These are phyloP conservation scores for Rubia balearica DNA, from an alignment of 305 asterid genomes.

Conservation along the genomic window DNA sequence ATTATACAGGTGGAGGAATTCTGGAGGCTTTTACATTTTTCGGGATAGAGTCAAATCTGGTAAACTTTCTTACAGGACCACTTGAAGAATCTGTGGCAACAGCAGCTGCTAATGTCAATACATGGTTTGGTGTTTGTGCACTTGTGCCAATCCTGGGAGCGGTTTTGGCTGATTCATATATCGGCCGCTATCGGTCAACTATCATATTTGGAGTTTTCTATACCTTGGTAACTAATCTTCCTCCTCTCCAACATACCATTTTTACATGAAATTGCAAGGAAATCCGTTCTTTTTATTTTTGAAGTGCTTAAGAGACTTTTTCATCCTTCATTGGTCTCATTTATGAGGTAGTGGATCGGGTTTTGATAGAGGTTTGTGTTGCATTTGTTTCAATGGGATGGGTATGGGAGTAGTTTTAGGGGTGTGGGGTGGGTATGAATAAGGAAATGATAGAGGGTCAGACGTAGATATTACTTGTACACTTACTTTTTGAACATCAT, in stretches of 20 bases:
- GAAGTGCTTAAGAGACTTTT: background rate
- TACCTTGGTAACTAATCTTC: background rate
- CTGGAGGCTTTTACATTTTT: conserved; percentile 11
- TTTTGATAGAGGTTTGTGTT: too few relatives aligned
- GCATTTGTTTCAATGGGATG: too few relatives aligned
- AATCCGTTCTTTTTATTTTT: too few relatives aligned
- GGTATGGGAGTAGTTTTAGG: too few relatives aligned
- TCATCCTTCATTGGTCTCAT: too few relatives aligned
- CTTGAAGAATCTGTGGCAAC: conserved; percentile 11
- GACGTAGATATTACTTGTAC: too few relatives aligned
- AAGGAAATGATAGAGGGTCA: too few relatives aligned
- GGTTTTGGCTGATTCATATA: background rate
- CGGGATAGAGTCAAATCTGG: conserved; percentile 10
- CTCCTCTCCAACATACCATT: background rate
- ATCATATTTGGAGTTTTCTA: background rate
- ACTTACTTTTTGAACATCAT: too few relatives aligned
- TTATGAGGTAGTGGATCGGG: too few relatives aligned
- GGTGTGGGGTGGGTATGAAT: too few relatives aligned
- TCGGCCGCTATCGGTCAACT: conserved; percentile 1
- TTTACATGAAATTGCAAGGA: background rate
- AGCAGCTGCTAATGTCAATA: conserved; percentile 13
- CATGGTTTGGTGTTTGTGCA: conserved; percentile 3
- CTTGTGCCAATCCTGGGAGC: conserved; percentile 4
- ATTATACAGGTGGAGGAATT: conserved; percentile 1
- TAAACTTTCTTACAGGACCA: conserved; percentile 9